Conservation (phyloP, 306 rosid genomes). For the Morella rubra region DNA sequence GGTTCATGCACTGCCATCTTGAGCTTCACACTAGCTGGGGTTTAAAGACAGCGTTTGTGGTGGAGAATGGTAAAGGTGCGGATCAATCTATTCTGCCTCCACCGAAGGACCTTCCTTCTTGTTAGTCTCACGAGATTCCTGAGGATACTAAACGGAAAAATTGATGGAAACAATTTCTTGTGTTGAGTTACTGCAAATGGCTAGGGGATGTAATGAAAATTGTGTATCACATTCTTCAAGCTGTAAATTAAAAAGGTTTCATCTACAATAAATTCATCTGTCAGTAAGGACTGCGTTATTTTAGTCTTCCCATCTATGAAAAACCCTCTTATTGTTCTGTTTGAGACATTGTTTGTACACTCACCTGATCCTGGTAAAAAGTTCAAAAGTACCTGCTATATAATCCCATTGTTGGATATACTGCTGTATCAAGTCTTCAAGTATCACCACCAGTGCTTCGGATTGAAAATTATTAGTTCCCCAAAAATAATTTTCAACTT, state of each 20-base stretch:
- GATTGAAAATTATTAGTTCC: neutral
- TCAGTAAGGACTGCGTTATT: neutral
- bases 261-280: neutral
- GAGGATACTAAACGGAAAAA: neutral
- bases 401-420: no score
- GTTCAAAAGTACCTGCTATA: no score
- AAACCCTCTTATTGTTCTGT: neutral
- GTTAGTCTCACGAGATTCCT: slow-evolving; percentile 14
- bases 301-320: neutral
- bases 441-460: no score
- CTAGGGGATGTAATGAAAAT: neutral
- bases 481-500: neutral
- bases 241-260: neutral
- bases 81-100: slow-evolving; percentile 36
- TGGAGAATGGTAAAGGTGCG: slow-evolving; percentile 25
- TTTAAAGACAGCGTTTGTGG: slow-evolving; percentile 42
- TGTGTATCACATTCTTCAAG: neutral
- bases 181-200: neutral
- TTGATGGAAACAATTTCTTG: neutral
- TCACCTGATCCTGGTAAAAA: no score
- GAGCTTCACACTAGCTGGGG: slow-evolving; percentile 47
- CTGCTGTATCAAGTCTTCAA: no score
- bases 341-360: neutral
- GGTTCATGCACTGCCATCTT: slow-evolving; percentile 49
- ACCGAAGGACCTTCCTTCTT: slow-evolving; percentile 41